These are phyloP conservation scores for Stagonosporopsis vannaccii DNA, from an alignment of 2,329 filamentous ascomycete genomes.

Conservation along the genomic window DNA sequence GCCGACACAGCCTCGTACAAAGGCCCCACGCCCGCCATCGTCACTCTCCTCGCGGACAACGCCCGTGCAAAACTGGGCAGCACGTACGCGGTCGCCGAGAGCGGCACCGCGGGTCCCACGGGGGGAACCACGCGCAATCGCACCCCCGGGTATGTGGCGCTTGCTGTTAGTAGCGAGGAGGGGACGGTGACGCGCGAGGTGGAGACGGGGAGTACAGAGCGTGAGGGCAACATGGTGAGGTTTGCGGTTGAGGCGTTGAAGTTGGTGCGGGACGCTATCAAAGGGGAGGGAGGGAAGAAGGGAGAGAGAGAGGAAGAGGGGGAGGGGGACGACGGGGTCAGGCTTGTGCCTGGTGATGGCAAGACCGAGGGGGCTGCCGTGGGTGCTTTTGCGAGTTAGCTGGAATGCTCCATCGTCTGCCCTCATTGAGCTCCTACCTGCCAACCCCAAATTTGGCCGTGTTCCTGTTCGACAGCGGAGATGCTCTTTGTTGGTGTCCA, in stretches of 20 bases:
- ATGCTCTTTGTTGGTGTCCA: too few relatives aligned
- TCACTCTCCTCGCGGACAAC: conserved; percentile 63
- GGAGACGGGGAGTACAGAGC: conserved; percentile 62
- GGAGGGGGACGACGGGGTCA: conserved; percentile 8
- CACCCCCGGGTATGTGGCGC: conserved; percentile 68
- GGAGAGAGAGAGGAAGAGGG: not conserved
- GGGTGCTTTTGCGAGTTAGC: conserved; percentile 11
- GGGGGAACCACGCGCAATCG: conserved; percentile 63
- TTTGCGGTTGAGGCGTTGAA: conserved; percentile 67
- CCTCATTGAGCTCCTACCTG: too few relatives aligned
- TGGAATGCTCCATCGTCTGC: too few relatives aligned
- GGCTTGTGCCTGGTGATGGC: conserved; percentile 10
- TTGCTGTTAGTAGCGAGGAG: conserved; percentile 65
- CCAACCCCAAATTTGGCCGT: too few relatives aligned
- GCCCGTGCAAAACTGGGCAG: conserved; percentile 62
- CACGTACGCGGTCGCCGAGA: conserved; percentile 67
- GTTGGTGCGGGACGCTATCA: conserved; percentile 64
- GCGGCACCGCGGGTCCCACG: conserved; percentile 70
- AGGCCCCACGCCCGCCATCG: conserved; percentile 67
- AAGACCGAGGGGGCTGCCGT: conserved; percentile 9
- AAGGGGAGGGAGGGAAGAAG: conserved; percentile 33
- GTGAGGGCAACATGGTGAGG: conserved; percentile 68
- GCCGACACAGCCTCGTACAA: conserved; percentile 60
- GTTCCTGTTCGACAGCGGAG: too few relatives aligned
- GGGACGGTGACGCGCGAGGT: conserved; percentile 63